Percentiles rank a stretch among this genome's conserved stretches.
phyloP scores from a whole-genome alignment of 345 rosid genomes.

The Salix suchowensis region DNA sequence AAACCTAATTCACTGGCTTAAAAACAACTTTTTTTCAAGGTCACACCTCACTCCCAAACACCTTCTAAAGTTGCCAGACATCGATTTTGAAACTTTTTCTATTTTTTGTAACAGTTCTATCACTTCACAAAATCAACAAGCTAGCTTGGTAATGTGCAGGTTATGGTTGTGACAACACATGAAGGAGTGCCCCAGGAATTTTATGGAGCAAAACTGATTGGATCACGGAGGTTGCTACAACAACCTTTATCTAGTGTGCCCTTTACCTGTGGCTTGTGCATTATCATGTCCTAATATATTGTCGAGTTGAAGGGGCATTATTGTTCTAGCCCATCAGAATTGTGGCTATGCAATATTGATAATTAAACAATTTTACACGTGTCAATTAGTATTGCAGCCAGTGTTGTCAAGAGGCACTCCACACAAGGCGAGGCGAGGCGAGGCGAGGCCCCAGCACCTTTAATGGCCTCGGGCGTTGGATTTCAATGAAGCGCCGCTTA shows the following conservation, averaged over 20 bases:
- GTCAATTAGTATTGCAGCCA: background rate
- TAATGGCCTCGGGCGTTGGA: no score
- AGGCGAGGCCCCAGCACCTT: no score
- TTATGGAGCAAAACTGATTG: slow-evolving; percentile 91
- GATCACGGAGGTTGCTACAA: slow-evolving; percentile 70
- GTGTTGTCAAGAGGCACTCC: no score
- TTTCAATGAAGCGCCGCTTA: no score
- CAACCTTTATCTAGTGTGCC: background rate
- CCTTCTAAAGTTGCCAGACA: no score
- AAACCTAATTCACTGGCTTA: background rate
- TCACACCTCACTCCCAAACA: no score
- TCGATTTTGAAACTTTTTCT: background rate
- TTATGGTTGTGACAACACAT: slow-evolving; percentile 94
- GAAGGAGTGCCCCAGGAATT: slow-evolving; percentile 97
- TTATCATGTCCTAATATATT: background rate
- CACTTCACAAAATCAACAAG: slow-evolving; percentile 6
- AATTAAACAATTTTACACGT: background rate
- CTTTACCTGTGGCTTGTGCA: background rate
- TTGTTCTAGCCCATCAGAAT: background rate
- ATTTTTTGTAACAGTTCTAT: background rate
- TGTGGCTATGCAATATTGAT: background rate
- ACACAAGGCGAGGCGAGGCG: no score
- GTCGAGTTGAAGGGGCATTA: background rate
- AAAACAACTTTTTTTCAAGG: no score
- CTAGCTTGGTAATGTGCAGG: slow-evolving; percentile 38